Percentiles rank a stretch among this genome's conserved stretches.
These are phyloP conservation scores for Kalmanozyma brasiliensis DNA, from an alignment of 1,284 basidiomycete species.

Conservation along the genomic window DNA sequence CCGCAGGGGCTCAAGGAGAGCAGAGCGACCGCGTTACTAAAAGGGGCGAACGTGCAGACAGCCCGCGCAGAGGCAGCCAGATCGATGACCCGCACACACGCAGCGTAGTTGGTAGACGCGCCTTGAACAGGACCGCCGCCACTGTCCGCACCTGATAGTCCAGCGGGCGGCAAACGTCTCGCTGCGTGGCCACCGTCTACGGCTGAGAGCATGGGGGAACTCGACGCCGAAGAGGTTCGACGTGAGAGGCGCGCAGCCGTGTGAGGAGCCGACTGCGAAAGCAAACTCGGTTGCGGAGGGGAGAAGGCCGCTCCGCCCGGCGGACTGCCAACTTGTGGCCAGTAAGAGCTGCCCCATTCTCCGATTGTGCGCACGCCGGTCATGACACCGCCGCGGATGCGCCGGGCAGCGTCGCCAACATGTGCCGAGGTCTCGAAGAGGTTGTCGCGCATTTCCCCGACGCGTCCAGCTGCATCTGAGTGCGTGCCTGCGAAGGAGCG, in stretches of 20 bases:
- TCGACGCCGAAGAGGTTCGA: conserved; percentile 27
- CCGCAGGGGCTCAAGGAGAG: conserved; percentile 38
- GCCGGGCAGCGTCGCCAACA: conserved; percentile 44
- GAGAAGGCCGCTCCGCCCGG: conserved; percentile 8
- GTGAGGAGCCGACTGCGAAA: conserved; percentile 43
- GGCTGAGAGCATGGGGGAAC: conserved; percentile 37
- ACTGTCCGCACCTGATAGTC: background rate
- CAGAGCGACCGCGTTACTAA: conserved; percentile 15
- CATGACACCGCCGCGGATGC: conserved; percentile 44
- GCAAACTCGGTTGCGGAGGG: conserved; percentile 24
- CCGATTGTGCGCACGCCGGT: conserved; percentile 45
- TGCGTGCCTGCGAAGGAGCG: conserved; percentile 5
- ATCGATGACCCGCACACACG: conserved; percentile 33
- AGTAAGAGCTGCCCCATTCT: conserved; percentile 47
- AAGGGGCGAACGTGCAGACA: conserved; percentile 35
- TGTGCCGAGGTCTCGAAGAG: conserved; percentile 45
- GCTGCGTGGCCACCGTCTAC: conserved; percentile 10
- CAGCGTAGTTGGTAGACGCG: conserved; percentile 1
- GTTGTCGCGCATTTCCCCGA: conserved; percentile 46
- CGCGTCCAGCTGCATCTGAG: conserved; percentile 13
- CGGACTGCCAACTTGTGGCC: conserved; percentile 30
- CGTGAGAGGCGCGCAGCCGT: conserved; percentile 12
- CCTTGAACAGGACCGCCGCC: background rate
- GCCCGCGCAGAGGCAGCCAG: conserved; percentile 18
- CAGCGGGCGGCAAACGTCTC: conserved; percentile 20